Conservation (phyloP, 805 yeast species). For the Yamadazyma akitaensis region DNA sequence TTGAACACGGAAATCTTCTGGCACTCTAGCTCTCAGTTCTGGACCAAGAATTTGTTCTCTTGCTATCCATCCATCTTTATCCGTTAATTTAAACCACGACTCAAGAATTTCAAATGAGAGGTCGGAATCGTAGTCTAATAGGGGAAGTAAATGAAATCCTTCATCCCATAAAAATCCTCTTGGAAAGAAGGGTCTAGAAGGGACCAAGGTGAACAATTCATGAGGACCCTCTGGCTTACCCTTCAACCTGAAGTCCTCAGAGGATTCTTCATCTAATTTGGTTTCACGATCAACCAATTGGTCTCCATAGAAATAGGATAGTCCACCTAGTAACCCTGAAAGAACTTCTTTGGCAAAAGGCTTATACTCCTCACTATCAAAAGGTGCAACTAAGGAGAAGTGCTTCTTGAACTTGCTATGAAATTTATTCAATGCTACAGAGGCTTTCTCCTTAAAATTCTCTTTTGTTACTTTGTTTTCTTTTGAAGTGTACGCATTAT, state of each 20-base stretch:
- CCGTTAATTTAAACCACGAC: constrained; percentile 86
- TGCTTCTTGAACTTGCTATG: constrained; percentile 49
- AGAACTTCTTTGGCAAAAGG: constrained; percentile 73
- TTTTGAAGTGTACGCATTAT: constrained; percentile 39
- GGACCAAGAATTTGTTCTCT: constrained; percentile 91
- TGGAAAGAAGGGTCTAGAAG: constrained; percentile 92
- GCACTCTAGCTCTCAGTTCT: constrained; percentile 87
- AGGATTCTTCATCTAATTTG: constrained; percentile 64
- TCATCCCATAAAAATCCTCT: constrained; percentile 99
- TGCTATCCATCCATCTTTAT: constrained; percentile 94
- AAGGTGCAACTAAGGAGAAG: constrained; percentile 57
- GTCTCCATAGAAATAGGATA: constrained; percentile 84
- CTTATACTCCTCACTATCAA: constrained; percentile 38
- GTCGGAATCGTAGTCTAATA: constrained; percentile 80
- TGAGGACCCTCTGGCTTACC: constrained; percentile 73
- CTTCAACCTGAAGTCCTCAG: constrained; percentile 37
- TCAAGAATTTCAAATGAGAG: constrained; percentile 72
- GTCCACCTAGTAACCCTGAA: constrained; percentile 85
- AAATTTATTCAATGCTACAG: constrained; percentile 33
- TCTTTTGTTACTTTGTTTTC: constrained; percentile 36
- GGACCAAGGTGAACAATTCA: constrained; percentile 78
- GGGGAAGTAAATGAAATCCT: constrained; percentile 87
- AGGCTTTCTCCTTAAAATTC: constrained; percentile 35
- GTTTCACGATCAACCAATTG: constrained; percentile 75
- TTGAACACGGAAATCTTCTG: constrained; percentile 77